phyloP scores from a whole-genome alignment of 2,329 filamentous ascomycete genomes.

The Venturia aucupariae region DNA sequence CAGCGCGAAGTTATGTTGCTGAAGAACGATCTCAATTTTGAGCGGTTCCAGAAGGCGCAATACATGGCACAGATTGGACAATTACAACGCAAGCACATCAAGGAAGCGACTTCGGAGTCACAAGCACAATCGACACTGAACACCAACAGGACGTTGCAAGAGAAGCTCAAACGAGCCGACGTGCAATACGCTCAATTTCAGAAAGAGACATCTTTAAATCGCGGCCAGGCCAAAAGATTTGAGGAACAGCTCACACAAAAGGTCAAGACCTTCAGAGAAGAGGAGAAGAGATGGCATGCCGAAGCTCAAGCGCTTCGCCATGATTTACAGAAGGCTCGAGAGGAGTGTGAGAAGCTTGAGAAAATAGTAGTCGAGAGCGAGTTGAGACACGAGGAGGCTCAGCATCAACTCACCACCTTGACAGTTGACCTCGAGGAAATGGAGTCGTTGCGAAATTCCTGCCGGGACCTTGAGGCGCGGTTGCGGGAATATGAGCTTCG shows the following conservation, averaged over 20 bases:
- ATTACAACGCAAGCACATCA: constrained; percentile 63
- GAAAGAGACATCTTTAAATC: constrained; percentile 62
- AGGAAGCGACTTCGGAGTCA: constrained; percentile 68
- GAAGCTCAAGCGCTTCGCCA: constrained; percentile 49
- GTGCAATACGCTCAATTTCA: constrained; percentile 60
- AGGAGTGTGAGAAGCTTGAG: constrained; percentile 56
- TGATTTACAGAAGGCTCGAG: constrained; percentile 48
- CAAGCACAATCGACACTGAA: constrained; percentile 76
- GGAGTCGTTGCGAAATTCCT: constrained; percentile 49
- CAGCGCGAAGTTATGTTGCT: constrained; percentile 67
- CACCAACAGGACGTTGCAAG: constrained; percentile 63
- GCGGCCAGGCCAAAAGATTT: constrained; percentile 67
- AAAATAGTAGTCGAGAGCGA: constrained; percentile 60
- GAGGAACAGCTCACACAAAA: constrained; percentile 62
- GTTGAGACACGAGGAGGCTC: constrained; percentile 54
- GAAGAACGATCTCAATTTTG: constrained; percentile 74
- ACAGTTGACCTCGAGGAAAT: constrained; percentile 54
- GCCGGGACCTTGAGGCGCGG: constrained; percentile 50
- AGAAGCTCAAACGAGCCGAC: constrained; percentile 63
- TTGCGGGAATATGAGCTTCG: constrained; percentile 56
- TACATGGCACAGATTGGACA: constrained; percentile 75
- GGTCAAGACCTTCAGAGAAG: constrained; percentile 56
- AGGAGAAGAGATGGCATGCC: constrained; percentile 54
- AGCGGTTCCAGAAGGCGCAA: constrained; percentile 74
- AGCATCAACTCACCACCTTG: constrained; percentile 55